Evolutionary conservation across 2,329 filamentous ascomycete species (phyloP).

Genomic region (Nakataea oryzae): DNA sequence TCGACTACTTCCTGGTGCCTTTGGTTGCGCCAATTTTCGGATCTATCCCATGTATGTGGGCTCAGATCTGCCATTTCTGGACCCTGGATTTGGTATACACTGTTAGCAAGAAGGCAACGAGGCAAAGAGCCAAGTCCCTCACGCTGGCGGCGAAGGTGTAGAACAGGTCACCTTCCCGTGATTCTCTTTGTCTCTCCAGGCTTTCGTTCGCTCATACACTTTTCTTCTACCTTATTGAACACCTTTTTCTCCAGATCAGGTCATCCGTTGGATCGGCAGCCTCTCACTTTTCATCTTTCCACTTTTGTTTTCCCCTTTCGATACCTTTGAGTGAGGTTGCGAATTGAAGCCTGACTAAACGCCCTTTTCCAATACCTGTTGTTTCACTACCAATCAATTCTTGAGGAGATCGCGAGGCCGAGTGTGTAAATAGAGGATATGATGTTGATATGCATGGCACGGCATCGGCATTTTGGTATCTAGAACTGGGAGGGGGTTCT

Average conservation of each 20-base stretch:
- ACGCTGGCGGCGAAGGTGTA: constrained; percentile 35
- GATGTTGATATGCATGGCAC: constrained; percentile 38
- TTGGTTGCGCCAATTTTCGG: constrained; percentile 59
- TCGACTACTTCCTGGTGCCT: constrained; percentile 56
- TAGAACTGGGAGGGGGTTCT: constrained; percentile 26
- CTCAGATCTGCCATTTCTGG: constrained; percentile 60
- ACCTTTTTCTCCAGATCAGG: not conserved
- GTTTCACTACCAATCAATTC: constrained; percentile 5
- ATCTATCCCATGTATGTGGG: constrained; percentile 56
- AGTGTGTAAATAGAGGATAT: constrained; percentile 36
- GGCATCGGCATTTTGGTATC: constrained; percentile 36
- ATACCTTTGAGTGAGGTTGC: constrained; percentile 5
- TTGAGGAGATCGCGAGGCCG: constrained; percentile 20
- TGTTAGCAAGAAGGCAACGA: constrained; percentile 58
- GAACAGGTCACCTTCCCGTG: constrained; percentile 5
- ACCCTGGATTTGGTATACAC: constrained; percentile 59
- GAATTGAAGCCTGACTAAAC: constrained; percentile 8
- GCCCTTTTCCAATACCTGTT: constrained; percentile 8
- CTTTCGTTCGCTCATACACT: not conserved
- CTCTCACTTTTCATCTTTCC: constrained; percentile 9
- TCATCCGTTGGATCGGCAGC: not conserved
- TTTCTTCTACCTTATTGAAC: constrained; percentile 3
- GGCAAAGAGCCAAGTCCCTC: constrained; percentile 35
- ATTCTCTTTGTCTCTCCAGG: constrained; percentile 12
- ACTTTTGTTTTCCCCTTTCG: constrained; percentile 13